Base-by-base conservation (phyloP, 352 stramenopile genomes). In the Aphanomyces euteiches region DNA sequence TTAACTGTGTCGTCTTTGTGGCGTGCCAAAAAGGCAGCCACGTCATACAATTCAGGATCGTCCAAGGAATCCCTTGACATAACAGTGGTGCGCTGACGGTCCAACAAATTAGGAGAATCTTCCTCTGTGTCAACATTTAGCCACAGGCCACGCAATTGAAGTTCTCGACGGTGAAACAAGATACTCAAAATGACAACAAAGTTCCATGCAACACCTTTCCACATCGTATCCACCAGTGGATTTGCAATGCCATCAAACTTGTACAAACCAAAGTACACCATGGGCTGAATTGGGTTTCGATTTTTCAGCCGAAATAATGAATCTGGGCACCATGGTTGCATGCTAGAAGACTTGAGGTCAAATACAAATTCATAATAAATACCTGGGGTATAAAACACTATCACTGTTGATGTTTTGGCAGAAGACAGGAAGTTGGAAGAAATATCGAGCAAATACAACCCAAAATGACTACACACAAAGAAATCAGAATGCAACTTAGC, bases 371-470 rank as follows among this genome's bases (percentile, higher is more conserved):
- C 50, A 58, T 12, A 12, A 19, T 12, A 19, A 12, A 58, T 58
- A 61, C 54, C 54, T 93, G 13, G 87, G 87, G 45, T 92, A 91
- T 65, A 89, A 93, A 59, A 82, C 82, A 8, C 85, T 87, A 10
- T 47, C 63, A 3, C 75, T 71, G 17, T 72, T 87, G 71, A 93
- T 78, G 39, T 85, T 74, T 8, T 84, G 81, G 65, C 88, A 96
- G 53, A 96, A 90, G 6, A 93, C 73, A 15, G 88, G 87, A 0
- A 96, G 61, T 76, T 96, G 88, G 72, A 93, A 94, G 7, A 79
- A 40, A 60, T 94, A 96, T 7, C 85, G 79, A 34, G 93, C 21
- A 28, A 73, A 74, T 12, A 83, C 72, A 45, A 81, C 67, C 5
- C 40, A 41, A 38, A 74, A 80, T 21, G 77, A 80, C 74, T 82